A percentile compares a stretch with the other conserved stretches of the same genome.
Evolutionary conservation across 306 rosid species (phyloP).

Genomic region (Cucurbita pepo): DNA sequence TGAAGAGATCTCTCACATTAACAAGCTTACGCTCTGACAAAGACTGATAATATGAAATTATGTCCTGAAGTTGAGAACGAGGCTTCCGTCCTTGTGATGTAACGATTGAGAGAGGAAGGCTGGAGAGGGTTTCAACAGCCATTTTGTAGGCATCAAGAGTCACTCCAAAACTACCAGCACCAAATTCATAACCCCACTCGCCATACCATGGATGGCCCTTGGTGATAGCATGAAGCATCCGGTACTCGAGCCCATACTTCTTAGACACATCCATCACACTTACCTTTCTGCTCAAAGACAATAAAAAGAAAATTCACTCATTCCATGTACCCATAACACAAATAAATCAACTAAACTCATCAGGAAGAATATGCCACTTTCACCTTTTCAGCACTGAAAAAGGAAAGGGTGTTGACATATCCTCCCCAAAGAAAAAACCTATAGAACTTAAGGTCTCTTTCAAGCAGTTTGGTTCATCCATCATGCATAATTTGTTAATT

Average conservation of each 20-base stretch:
- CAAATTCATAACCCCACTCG: slow-evolving; percentile 88
- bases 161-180: slow-evolving; percentile 88
- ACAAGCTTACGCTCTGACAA: slow-evolving; percentile 46
- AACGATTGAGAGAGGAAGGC: slow-evolving; percentile 46
- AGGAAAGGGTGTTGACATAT: background rate
- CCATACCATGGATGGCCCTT: slow-evolving; percentile 89
- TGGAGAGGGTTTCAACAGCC: slow-evolving; percentile 58
- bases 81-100: slow-evolving; percentile 31
- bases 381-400: background rate
- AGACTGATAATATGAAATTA: slow-evolving; percentile 53
- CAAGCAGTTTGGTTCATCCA: background rate
- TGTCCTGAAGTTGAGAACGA: slow-evolving; percentile 34
- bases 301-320: background rate
- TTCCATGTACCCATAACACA: background rate
- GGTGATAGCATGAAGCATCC: slow-evolving; percentile 67
- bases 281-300: slow-evolving; percentile 41
- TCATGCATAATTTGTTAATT: background rate
- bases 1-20: slow-evolving; percentile 57
- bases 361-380: background rate
- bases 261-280: slow-evolving; percentile 97
- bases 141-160: slow-evolving; percentile 47
- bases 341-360: background rate
- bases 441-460: background rate
- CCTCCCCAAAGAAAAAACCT: background rate
- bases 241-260: slow-evolving; percentile 81